These are phyloP conservation scores for Exophiala viscosa DNA, from an alignment of 2,329 filamentous ascomycete species.

Conservation along the genomic window DNA sequence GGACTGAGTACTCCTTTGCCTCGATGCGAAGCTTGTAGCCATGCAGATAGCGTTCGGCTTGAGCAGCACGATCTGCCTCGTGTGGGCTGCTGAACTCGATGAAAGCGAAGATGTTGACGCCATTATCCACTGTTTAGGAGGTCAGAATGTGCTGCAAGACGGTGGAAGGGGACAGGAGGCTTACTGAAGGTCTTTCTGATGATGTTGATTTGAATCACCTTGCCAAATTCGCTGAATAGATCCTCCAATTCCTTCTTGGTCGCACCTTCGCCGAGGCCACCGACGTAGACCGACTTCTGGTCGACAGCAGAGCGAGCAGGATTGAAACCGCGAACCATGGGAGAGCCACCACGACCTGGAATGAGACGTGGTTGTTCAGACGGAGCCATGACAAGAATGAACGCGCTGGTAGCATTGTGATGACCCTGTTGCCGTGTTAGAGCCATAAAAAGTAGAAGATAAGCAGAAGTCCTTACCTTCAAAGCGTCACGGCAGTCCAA, in stretches of 20 bases:
- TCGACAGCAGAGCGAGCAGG: conserved; percentile 19
- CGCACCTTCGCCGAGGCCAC: conserved; percentile 24
- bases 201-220: conserved; percentile 23
- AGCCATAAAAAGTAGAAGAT: background rate
- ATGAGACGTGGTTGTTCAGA: conserved; percentile 19
- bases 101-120: conserved; percentile 26
- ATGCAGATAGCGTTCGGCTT: conserved; percentile 9
- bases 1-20: conserved; percentile 27
- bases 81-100: conserved; percentile 20
- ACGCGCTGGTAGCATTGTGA: conserved; percentile 13
- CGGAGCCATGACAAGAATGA: conserved; percentile 18
- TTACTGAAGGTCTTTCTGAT: conserved; percentile 26
- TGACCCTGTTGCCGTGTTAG: conserved; percentile 14
- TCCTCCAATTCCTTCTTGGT: conserved; percentile 16
- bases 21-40: conserved; percentile 25
- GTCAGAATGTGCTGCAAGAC: conserved; percentile 5
- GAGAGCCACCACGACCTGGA: background rate
- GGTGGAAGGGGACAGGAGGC: background rate
- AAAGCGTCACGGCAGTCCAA: conserved; percentile 28
- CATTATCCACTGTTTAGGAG: conserved; percentile 7
- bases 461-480: conserved; percentile 13
- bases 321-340: conserved; percentile 14
- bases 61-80: conserved; percentile 23
- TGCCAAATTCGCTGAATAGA: conserved; percentile 23
- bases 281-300: conserved; percentile 27